phyloP scores from a whole-genome alignment of 2,329 filamentous ascomycete species.

The Beauveria pseudobassiana region DNA sequence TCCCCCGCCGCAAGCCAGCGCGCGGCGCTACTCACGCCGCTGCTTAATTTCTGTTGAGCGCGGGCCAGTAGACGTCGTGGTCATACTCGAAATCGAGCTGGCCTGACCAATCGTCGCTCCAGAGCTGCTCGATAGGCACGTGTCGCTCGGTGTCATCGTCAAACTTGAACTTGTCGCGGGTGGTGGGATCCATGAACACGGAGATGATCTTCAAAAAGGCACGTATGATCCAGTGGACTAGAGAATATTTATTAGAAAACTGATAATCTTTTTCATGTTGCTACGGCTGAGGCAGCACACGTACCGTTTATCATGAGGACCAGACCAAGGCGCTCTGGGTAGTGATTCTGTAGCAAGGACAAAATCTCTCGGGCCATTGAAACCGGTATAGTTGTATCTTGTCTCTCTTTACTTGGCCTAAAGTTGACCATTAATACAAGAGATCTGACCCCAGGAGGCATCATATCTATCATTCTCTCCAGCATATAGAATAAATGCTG shows the following conservation, averaged over 20 bases:
- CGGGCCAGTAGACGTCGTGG: conserved; percentile 83
- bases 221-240: conserved; percentile 79
- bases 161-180: conserved; percentile 92
- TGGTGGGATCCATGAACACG: conserved; percentile 93
- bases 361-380: conserved; percentile 75
- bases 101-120: conserved; percentile 67
- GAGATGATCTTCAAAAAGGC: conserved; percentile 95
- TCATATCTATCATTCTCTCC: conserved; percentile 79
- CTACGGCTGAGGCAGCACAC: conserved; percentile 17
- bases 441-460: conserved; percentile 78
- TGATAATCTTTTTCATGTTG: no score
- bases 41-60: conserved; percentile 63
- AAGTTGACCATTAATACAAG: conserved; percentile 88
- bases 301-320: conserved; percentile 83
- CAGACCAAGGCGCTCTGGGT: conserved; percentile 83
- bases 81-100: conserved; percentile 87
- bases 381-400: conserved; percentile 66
- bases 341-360: conserved; percentile 88
- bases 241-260: conserved; percentile 24
- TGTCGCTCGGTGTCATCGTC: conserved; percentile 83
- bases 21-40: conserved; percentile 52
- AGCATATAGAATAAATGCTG: conserved; percentile 96
- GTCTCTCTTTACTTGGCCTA: conserved; percentile 66
- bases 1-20: conserved; percentile 79
- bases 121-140: conserved; percentile 74